Evolutionary conservation across 305 asterid species (phyloP).

Genomic region (Fraxinus angustifolia): DNA sequence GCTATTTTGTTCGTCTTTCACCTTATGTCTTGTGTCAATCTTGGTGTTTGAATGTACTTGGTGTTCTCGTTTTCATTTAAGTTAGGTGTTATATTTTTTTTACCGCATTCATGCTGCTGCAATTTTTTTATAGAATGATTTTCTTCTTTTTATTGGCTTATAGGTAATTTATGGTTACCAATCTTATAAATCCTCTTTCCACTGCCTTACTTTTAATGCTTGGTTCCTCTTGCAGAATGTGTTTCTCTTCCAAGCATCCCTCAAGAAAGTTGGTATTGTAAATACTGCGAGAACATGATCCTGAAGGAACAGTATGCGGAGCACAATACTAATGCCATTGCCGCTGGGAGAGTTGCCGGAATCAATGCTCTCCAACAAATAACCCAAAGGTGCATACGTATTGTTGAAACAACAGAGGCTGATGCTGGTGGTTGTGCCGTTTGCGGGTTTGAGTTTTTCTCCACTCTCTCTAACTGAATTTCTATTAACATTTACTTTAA

Average conservation of each 20-base stretch:
- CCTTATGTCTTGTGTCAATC: slow-evolving; percentile 5
- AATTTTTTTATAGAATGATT: neutral
- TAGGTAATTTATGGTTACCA: neutral
- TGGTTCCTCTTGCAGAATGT: slow-evolving; percentile 53
- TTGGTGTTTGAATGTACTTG: slow-evolving; percentile 16
- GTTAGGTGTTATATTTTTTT: slow-evolving; percentile 3
- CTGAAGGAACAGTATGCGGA: slow-evolving; percentile 54
- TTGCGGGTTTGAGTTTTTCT: slow-evolving; percentile 59
- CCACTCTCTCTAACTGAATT: slow-evolving; percentile 4
- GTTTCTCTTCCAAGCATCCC: slow-evolving; percentile 51
- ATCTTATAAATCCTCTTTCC: slow-evolving; percentile 8
- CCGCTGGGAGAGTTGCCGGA: slow-evolving; percentile 87
- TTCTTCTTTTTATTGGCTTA: neutral
- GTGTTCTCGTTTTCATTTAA: neutral
- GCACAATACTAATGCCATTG: slow-evolving; percentile 62
- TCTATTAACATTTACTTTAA: slow-evolving; percentile 4
- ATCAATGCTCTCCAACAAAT: slow-evolving; percentile 67
- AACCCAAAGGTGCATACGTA: slow-evolving; percentile 62
- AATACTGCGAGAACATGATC: slow-evolving; percentile 57
- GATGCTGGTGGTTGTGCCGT: slow-evolving; percentile 72
- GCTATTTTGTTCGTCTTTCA: neutral
- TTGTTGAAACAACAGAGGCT: slow-evolving; percentile 46
- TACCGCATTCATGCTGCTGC: neutral
- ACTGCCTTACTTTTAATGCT: slow-evolving; percentile 9
- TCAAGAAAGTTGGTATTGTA: slow-evolving; percentile 72